phyloP scores from a whole-genome alignment of 352 stramenopile genomes.

The Globisporangium iwayamae region DNA sequence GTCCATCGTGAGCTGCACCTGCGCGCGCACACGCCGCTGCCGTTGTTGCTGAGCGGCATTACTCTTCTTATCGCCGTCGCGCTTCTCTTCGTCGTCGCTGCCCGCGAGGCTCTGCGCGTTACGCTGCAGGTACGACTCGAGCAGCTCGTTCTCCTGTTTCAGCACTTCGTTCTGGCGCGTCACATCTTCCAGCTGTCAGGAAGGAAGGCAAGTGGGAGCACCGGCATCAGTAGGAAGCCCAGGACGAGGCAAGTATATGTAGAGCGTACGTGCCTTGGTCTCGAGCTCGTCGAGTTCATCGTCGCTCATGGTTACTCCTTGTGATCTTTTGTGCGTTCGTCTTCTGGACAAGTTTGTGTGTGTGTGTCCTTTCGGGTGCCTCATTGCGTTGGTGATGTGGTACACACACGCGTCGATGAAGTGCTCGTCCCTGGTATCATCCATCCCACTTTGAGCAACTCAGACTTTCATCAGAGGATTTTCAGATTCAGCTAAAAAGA shows the following conservation, averaged over 20 bases:
- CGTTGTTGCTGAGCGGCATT: conserved; percentile 34
- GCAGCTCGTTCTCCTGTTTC: conserved; percentile 89
- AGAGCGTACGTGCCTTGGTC: conserved; percentile 36
- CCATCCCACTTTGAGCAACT: too few species aligned
- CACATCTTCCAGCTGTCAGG: conserved; percentile 68
- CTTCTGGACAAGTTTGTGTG: neutral
- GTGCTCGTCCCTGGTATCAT: too few species aligned
- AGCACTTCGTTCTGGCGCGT: conserved; percentile 86
- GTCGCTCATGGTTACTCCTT: conserved; percentile 37
- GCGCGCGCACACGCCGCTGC: conserved; percentile 53
- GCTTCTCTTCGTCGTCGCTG: conserved; percentile 73
- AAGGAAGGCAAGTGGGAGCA: too few species aligned
- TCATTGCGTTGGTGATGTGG: neutral
- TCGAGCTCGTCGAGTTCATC: conserved; percentile 75
- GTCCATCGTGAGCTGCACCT: conserved; percentile 83
- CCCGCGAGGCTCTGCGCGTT: conserved; percentile 39
- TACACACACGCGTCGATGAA: neutral
- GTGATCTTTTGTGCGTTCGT: neutral
- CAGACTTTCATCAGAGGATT: too few species aligned
- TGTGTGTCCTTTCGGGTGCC: neutral
- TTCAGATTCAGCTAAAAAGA: too few species aligned
- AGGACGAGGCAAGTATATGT: too few species aligned
- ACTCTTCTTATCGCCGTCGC: conserved; percentile 29
- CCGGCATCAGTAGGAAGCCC: too few species aligned
- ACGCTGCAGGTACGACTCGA: conserved; percentile 81